Percentiles rank a stretch among this genome's conserved stretches.
Conservation (phyloP, 345 rosid species). For the Heritiera fomes region DNA sequence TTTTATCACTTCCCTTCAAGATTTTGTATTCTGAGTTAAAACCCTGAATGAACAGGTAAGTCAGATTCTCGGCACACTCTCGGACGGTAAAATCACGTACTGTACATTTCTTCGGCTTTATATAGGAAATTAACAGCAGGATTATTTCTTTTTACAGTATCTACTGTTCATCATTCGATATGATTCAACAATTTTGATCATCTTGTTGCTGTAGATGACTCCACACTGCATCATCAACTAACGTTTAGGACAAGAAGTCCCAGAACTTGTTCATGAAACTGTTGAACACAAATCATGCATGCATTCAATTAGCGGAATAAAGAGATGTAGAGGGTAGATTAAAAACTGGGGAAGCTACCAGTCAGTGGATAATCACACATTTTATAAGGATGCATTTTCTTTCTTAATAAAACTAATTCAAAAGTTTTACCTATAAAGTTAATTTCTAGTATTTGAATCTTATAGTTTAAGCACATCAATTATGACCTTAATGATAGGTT, state of each 20-base stretch:
- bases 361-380: not conserved
- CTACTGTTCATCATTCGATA: not conserved
- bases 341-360: not conserved
- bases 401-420: not conserved
- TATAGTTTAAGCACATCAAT: not conserved
- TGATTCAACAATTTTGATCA: not conserved
- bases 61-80: not conserved
- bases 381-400: not conserved
- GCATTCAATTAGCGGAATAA: not conserved
- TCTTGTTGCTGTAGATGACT: not conserved
- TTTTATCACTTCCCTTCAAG: slow-evolving; percentile 1
- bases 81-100: not conserved
- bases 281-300: slow-evolving; percentile 3
- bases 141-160: not conserved
- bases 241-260: not conserved
- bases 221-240: not conserved
- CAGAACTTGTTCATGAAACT: slow-evolving; percentile 12
- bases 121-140: slow-evolving; percentile 9
- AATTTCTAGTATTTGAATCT: not conserved
- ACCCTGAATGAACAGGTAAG: not conserved
- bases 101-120: slow-evolving; percentile 9
- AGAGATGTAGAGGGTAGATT: not conserved
- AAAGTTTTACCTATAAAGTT: not conserved
- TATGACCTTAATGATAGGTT: not conserved
- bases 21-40: not conserved